These are phyloP conservation scores for Tuber calosporum DNA, from an alignment of 495 filamentous ascomycete species.

Conservation along the genomic window DNA sequence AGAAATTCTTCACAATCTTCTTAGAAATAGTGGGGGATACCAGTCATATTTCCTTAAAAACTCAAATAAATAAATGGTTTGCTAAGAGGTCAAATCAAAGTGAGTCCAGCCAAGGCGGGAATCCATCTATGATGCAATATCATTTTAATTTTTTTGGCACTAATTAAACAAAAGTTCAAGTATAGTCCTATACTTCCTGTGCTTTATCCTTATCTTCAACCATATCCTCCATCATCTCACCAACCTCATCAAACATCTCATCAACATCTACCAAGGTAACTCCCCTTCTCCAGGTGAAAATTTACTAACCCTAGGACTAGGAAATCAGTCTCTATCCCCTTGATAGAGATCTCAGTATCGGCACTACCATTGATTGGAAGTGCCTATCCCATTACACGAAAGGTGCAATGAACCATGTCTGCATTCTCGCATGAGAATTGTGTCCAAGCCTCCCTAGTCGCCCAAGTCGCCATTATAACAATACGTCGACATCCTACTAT, in stretches of 20 bases:
- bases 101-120: too few species aligned
- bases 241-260: not conserved
- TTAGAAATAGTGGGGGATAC: too few species aligned
- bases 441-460: not conserved
- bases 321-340: not conserved
- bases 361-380: conserved; percentile 1
- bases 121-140: too few species aligned
- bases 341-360: conserved; percentile 7
- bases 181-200: too few species aligned
- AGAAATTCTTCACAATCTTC: too few species aligned
- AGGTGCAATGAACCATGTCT: not conserved
- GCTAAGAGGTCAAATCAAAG: too few species aligned
- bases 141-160: too few species aligned
- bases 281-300: not conserved
- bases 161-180: too few species aligned
- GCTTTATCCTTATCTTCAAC: too few species aligned
- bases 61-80: too few species aligned
- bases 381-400: not conserved
- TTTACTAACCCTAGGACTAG: not conserved
- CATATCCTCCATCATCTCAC: not conserved
- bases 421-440: not conserved
- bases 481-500: not conserved
- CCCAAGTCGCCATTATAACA: not conserved
- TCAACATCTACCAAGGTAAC: not conserved
- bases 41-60: too few species aligned